Conservation (phyloP, 2,329 filamentous ascomycete species). For the Cercospora zeae-maydis region DNA sequence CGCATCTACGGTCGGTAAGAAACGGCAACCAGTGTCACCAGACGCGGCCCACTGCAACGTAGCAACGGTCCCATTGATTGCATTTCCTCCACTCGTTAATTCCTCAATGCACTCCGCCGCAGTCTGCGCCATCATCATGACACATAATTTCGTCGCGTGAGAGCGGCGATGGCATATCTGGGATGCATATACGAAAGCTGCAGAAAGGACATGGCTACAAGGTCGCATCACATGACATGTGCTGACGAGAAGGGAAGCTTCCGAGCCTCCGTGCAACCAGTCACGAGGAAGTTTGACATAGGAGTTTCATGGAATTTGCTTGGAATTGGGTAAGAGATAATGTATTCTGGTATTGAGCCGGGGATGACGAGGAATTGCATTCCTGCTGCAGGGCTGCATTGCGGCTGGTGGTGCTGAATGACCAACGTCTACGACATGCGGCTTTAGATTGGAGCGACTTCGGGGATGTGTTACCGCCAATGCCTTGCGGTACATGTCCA, state of each 20-base stretch:
- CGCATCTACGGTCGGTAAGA: too few species aligned
- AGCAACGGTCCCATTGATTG: too few species aligned
- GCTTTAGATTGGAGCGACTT: not conserved
- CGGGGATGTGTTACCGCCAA: not conserved
- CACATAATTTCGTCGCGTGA: too few species aligned
- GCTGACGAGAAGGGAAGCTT: not conserved
- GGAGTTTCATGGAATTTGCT: not conserved
- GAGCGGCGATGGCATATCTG: not conserved
- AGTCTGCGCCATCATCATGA: too few species aligned
- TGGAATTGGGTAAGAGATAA: not conserved
- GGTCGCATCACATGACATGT: not conserved
- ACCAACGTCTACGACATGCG: not conserved
- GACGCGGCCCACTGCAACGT: too few species aligned
- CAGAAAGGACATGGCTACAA: not conserved
- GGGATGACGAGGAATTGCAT: not conserved
- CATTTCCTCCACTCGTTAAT: too few species aligned
- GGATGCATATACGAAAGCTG: not conserved
- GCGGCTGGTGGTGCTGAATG: not conserved
- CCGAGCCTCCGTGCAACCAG: not conserved
- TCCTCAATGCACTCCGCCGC: too few species aligned
- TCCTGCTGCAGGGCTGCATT: not conserved
- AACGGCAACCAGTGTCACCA: too few species aligned
- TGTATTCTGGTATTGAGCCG: too few species aligned
- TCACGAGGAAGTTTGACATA: not conserved
- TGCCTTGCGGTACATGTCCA: not conserved